These are phyloP conservation scores for Magnolia sinica DNA, from an alignment of 164 flowering plant species.

Conservation along the genomic window DNA sequence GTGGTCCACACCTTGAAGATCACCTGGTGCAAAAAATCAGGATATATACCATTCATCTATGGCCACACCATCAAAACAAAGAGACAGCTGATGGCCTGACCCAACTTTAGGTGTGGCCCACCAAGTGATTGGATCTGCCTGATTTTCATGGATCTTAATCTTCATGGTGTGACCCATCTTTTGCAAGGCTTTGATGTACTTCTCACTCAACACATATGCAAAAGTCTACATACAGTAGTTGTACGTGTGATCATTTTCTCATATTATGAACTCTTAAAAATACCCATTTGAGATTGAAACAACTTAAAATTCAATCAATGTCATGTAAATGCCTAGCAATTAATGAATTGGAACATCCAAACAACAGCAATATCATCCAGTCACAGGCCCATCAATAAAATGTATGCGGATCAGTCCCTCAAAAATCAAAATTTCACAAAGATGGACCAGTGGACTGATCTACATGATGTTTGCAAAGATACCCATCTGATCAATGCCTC, in stretches of 20 bases:
- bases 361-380: background rate
- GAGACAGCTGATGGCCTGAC: too few species aligned
- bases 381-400: background rate
- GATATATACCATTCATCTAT: too few species aligned
- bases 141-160: too few species aligned
- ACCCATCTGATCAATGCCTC: conserved; percentile 38
- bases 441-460: background rate
- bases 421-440: background rate
- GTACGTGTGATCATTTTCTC: background rate
- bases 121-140: too few species aligned
- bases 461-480: conserved; percentile 36
- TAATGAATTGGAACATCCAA: background rate
- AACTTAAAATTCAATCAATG: background rate
- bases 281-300: background rate
- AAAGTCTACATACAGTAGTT: background rate
- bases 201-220: background rate
- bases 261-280: background rate
- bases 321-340: background rate
- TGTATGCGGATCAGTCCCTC: background rate
- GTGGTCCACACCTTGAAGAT: too few species aligned
- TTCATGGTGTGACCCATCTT: too few species aligned
- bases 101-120: too few species aligned
- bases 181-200: too few species aligned
- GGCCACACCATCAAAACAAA: too few species aligned
- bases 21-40: too few species aligned